Conservation (phyloP, 306 rosid genomes). For the Malus domestica region ASM211411v1 NC_041805.1:10362001-10362500, state of each 20-base stretch:
- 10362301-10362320: neutral
- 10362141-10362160: neutral
- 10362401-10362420: neutral
- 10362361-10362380: neutral
- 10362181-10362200: neutral
- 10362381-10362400: neutral
- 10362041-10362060: neutral
- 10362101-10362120: neutral
- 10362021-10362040: neutral
- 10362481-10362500: neutral
- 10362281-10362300: neutral
- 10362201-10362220: neutral
- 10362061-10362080: neutral
- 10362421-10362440: neutral
- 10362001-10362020: neutral
- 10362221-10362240: neutral
- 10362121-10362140: too few species aligned
- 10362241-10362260: neutral
- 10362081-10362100: neutral
- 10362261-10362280: neutral
- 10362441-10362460: neutral
- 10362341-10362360: neutral
- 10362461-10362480: neutral
- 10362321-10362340: neutral
- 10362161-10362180: neutral